A percentile compares a stretch with the other conserved stretches of the same genome.
These are phyloP conservation scores for Lathyrus sativus DNA, from an alignment of 306 rosid species.

Conservation along the genomic window DNA sequence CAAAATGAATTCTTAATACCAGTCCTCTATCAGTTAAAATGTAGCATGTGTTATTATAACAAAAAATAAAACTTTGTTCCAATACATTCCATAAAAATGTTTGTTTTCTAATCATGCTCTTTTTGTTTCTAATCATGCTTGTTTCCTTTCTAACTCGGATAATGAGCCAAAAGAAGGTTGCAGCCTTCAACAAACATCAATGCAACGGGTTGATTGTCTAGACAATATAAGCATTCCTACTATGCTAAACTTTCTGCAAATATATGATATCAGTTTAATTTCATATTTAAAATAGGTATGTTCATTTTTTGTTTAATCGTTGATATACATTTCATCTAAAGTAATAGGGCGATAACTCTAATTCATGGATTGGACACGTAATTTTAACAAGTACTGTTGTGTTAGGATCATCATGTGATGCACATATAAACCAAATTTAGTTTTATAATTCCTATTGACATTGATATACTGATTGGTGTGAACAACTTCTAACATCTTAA, in stretches of 20 bases:
- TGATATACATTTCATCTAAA: background rate
- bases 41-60: background rate
- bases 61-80: constrained; percentile 14
- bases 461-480: background rate
- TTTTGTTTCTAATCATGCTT: constrained; percentile 41
- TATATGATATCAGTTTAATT: constrained; percentile 65
- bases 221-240: constrained; percentile 59
- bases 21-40: constrained; percentile 31
- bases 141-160: constrained; percentile 39
- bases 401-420: background rate
- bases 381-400: background rate
- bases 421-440: background rate
- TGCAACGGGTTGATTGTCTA: constrained; percentile 42
- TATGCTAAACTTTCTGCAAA: constrained; percentile 75
- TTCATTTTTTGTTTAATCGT: constrained; percentile 7
- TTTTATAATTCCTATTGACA: background rate
- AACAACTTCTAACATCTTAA: too few relatives aligned
- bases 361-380: background rate
- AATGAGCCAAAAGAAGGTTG: constrained; percentile 39
- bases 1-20: constrained; percentile 22
- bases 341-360: background rate
- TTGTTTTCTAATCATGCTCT: constrained; percentile 41
- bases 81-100: background rate
- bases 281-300: constrained; percentile 5
- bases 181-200: constrained; percentile 23